These are phyloP conservation scores for Blechomonas ayalai DNA, from an alignment of 208 protist genomes.

Conservation along the genomic window DNA sequence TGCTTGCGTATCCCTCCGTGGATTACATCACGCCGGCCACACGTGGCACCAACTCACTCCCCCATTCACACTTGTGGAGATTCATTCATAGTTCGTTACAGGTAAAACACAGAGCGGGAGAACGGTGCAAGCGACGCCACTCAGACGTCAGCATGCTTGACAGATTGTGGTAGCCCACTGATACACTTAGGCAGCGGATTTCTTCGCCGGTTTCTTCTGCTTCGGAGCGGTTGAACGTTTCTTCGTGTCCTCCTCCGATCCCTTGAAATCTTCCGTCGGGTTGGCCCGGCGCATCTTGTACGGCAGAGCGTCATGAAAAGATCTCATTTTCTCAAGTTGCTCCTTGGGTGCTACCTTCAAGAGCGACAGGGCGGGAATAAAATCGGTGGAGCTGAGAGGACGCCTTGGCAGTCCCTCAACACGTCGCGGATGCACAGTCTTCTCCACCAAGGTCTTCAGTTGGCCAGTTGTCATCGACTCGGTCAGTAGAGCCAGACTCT, in stretches of 20 bases:
- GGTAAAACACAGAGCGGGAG: no score
- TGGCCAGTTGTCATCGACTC: slow-evolving; percentile 63
- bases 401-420: slow-evolving; percentile 60
- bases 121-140: no score
- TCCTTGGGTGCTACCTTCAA: slow-evolving; percentile 37
- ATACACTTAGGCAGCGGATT: no score
- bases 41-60: no score
- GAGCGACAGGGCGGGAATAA: slow-evolving; percentile 57
- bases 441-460: slow-evolving; percentile 40
- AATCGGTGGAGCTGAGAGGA: slow-evolving; percentile 64
- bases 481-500: slow-evolving; percentile 71
- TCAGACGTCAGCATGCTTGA: no score
- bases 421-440: slow-evolving; percentile 59
- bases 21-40: no score
- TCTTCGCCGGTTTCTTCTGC: slow-evolving; percentile 15
- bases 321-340: slow-evolving; percentile 48
- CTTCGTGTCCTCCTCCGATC: slow-evolving; percentile 54
- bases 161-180: no score
- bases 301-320: slow-evolving; percentile 59
- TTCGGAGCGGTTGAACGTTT: slow-evolving; percentile 12
- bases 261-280: slow-evolving; percentile 59
- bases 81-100: no score
- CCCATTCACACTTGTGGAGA: no score
- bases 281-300: slow-evolving; percentile 61
- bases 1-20: no score